A percentile compares a stretch with the other conserved stretches of the same genome.
phyloP scores from a whole-genome alignment of 176 grass and related monocot species.

The Musa acuminata region DNA sequence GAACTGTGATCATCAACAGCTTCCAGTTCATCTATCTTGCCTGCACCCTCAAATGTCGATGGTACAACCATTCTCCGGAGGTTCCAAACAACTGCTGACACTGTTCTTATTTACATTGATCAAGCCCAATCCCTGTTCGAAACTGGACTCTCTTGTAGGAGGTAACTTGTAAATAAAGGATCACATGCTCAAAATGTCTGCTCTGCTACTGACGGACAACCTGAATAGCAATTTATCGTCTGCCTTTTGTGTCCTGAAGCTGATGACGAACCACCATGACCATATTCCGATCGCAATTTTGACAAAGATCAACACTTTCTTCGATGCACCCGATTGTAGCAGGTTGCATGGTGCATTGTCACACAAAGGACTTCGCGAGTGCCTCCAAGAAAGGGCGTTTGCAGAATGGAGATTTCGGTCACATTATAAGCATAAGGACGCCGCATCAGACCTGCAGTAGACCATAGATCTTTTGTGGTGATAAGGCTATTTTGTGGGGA shows the following conservation, averaged over 20 bases:
- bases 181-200: conserved; percentile 84
- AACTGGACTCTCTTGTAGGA: conserved; percentile 50
- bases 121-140: conserved; percentile 64
- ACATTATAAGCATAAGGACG: conserved; percentile 74
- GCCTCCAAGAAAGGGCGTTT: conserved; percentile 75
- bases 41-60: conserved; percentile 26
- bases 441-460: conserved; percentile 80
- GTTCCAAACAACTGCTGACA: conserved; percentile 36
- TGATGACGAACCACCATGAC: conserved; percentile 34
- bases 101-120: conserved; percentile 69
- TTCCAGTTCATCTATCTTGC: conserved; percentile 27
- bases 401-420: conserved; percentile 86
- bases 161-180: conserved; percentile 57
- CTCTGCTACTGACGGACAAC: conserved; percentile 82
- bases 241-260: conserved; percentile 64
- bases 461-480: conserved; percentile 28
- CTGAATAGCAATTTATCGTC: conserved; percentile 78
- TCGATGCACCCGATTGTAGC: conserved; percentile 55
- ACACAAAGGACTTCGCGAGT: conserved; percentile 73
- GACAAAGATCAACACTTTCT: conserved; percentile 64
- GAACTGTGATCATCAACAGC: conserved; percentile 33
- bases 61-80: conserved; percentile 28
- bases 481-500: no score
- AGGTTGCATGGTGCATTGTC: conserved; percentile 65
- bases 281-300: conserved; percentile 75